Evolutionary conservation across 371 early-diverging fungal species (phyloP).

Genomic region (Umbelopsis sp.): DNA sequence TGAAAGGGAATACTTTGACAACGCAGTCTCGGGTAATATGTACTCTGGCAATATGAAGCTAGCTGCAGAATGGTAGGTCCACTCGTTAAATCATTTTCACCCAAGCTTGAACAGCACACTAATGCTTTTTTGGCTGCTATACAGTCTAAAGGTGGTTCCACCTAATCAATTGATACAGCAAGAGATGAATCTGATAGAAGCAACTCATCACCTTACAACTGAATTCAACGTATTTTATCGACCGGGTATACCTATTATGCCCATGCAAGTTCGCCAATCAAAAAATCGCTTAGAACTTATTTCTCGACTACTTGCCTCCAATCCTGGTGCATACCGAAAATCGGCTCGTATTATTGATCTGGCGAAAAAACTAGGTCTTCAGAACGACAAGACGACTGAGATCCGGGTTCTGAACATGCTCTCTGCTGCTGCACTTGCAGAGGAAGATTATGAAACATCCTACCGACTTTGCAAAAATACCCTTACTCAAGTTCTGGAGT

Average conservation of each 20-base stretch:
- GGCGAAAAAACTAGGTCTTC: slow-evolving; percentile 61
- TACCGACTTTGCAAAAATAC: slow-evolving; percentile 52
- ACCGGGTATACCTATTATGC: slow-evolving; percentile 63
- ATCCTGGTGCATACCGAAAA: slow-evolving; percentile 52
- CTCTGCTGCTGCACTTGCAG: slow-evolving; percentile 62
- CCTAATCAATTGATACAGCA: slow-evolving; percentile 60
- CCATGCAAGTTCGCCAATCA: slow-evolving; percentile 74
- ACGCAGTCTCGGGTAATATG: slow-evolving; percentile 73
- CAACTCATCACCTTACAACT: slow-evolving; percentile 65
- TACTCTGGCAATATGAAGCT: slow-evolving; percentile 69
- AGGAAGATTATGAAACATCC: slow-evolving; percentile 54
- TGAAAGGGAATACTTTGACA: slow-evolving; percentile 78
- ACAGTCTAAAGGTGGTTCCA: slow-evolving; percentile 69
- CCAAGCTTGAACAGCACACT: too few relatives aligned
- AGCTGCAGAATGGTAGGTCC: slow-evolving; percentile 73
- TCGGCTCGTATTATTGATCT: slow-evolving; percentile 60
- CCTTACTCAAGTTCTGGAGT: slow-evolving; percentile 38
- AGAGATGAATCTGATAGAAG: slow-evolving; percentile 75
- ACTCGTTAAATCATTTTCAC: too few relatives aligned
- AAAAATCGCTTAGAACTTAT: slow-evolving; percentile 69
- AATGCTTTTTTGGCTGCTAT: not conserved
- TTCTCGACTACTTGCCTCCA: slow-evolving; percentile 56
- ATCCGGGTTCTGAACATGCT: slow-evolving; percentile 58
- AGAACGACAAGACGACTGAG: slow-evolving; percentile 54
- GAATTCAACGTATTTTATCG: slow-evolving; percentile 60